These are phyloP conservation scores for Ogataea chonburiensis DNA, from an alignment of 805 yeast species.

Conservation along the genomic window DNA sequence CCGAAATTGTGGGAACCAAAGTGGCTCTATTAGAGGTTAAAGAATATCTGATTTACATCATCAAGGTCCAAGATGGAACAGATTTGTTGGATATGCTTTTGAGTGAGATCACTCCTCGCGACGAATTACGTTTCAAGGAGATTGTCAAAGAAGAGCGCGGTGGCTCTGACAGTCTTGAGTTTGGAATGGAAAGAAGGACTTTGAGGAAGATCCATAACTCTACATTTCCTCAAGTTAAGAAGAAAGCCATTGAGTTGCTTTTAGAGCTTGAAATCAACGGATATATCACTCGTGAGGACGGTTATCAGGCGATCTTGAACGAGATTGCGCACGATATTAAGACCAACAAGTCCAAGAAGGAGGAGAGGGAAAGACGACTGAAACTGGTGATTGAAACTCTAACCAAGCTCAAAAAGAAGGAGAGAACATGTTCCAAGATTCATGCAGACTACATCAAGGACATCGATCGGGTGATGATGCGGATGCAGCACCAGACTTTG, in stretches of 20 bases:
- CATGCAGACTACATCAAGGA: constrained; percentile 47
- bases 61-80: constrained; percentile 78
- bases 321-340: constrained; percentile 80
- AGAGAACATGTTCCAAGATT: constrained; percentile 43
- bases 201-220: constrained; percentile 37
- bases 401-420: constrained; percentile 44
- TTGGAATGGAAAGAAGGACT: constrained; percentile 38
- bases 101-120: constrained; percentile 62
- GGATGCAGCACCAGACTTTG: constrained; percentile 44
- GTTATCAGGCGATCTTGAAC: constrained; percentile 76
- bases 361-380: constrained; percentile 41
- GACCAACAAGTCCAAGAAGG: constrained; percentile 43
- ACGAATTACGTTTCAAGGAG: constrained; percentile 63
- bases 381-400: constrained; percentile 42
- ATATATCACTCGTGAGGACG: constrained; percentile 59
- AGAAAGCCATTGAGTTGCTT: constrained; percentile 68
- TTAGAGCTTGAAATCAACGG: constrained; percentile 73
- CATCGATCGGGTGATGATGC: constrained; percentile 42
- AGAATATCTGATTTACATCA: constrained; percentile 75
- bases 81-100: constrained; percentile 54
- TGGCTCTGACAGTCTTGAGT: constrained; percentile 13
- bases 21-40: constrained; percentile 73
- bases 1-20: constrained; percentile 38
- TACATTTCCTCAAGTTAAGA: constrained; percentile 75
- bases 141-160: constrained; percentile 51